Evolutionary conservation across 2,329 filamentous ascomycete species (phyloP).

Genomic region (Fusarium bactridioides): DNA sequence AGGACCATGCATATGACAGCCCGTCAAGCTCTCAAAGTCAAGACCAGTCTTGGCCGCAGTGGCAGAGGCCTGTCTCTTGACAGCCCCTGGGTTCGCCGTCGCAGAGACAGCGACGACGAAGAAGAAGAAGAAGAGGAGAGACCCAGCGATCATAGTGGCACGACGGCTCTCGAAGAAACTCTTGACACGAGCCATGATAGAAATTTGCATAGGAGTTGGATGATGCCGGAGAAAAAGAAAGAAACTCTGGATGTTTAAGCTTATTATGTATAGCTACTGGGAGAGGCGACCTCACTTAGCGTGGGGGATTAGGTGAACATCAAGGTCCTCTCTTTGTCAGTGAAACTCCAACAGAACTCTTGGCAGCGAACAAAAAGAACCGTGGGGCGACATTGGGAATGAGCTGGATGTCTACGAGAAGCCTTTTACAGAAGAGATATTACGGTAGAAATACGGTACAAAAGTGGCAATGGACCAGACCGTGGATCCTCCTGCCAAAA

Average conservation of each 20-base stretch:
- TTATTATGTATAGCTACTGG: slow-evolving; percentile 5
- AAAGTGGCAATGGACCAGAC: neutral
- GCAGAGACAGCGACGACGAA: slow-evolving; percentile 34
- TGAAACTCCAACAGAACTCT: neutral
- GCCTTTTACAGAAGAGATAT: neutral
- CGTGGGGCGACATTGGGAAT: slow-evolving; percentile 8
- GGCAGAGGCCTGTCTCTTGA: slow-evolving; percentile 22
- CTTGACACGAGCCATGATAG: slow-evolving; percentile 27
- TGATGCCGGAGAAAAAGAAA: neutral
- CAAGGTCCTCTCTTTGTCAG: slow-evolving; percentile 34
- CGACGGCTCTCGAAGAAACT: slow-evolving; percentile 18
- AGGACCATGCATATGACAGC: slow-evolving; percentile 33
- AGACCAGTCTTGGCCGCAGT: slow-evolving; percentile 17
- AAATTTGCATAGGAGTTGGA: neutral
- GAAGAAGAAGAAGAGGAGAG: slow-evolving; percentile 25
- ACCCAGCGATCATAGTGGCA: slow-evolving; percentile 1
- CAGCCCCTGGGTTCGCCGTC: slow-evolving; percentile 15
- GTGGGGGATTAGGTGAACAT: slow-evolving; percentile 20
- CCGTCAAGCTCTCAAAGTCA: slow-evolving; percentile 34
- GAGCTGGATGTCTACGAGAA: slow-evolving; percentile 15
- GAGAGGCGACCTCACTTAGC: neutral
- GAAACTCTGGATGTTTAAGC: neutral
- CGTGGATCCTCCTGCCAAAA: slow-evolving; percentile 3
- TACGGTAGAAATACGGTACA: neutral
- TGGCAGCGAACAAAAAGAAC: neutral